phyloP scores from a whole-genome alignment of 2,329 filamentous ascomycete genomes.

The Xylariaceae sp. region DNA sequence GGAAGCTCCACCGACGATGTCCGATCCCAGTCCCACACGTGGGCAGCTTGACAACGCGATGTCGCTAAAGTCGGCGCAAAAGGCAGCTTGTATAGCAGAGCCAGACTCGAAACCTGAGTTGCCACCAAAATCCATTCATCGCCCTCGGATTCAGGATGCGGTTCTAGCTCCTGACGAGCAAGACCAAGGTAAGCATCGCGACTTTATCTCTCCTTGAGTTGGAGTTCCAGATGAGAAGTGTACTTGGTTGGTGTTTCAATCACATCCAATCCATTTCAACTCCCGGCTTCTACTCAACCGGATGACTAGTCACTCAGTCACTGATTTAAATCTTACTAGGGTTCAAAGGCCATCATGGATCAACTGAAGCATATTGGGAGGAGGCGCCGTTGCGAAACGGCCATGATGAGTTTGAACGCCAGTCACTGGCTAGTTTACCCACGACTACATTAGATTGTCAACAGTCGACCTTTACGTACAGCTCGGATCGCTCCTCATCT shows the following conservation, averaged over 20 bases:
- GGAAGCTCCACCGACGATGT: background rate
- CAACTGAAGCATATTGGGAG: background rate
- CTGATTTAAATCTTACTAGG: constrained; percentile 8
- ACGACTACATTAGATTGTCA: constrained; percentile 17
- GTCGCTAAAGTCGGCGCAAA: too few relatives aligned
- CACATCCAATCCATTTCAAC: background rate
- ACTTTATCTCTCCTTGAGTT: background rate
- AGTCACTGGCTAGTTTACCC: constrained; percentile 17
- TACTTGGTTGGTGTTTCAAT: background rate
- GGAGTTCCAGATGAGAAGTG: too few relatives aligned
- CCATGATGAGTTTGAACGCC: constrained; percentile 10
- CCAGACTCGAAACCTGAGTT: too few relatives aligned
- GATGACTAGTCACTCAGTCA: background rate
- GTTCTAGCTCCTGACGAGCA: background rate
- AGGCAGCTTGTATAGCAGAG: too few relatives aligned
- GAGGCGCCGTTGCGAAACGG: constrained; percentile 9
- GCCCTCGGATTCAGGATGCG: background rate
- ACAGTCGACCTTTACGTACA: constrained; percentile 17
- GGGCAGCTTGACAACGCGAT: too few relatives aligned
- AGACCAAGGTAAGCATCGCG: constrained; percentile 5
- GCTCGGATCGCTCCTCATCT: constrained; percentile 17
- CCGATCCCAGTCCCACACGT: background rate
- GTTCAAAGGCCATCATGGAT: background rate
- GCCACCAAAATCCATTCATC: too few relatives aligned
- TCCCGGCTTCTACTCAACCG: too few relatives aligned